Base-by-base conservation (phyloP, 345 rosid genomes). In the Eucalyptus erythrocorys region DNA sequence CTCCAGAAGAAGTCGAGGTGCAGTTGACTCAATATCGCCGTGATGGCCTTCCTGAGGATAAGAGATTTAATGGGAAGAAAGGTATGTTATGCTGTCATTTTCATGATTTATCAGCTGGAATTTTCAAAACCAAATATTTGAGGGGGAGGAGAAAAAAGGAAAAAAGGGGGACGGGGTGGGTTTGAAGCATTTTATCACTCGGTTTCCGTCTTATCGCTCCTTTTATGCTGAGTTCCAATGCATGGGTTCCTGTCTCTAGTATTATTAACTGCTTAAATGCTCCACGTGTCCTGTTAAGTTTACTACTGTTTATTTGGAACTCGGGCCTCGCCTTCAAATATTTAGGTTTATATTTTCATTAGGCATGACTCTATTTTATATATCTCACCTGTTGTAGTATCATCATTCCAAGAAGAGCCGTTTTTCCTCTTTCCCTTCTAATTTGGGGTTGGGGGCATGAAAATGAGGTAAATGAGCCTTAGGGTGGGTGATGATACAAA, bases 1-100 rank as follows among this genome's bases (percentile, higher is more conserved):
- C 95, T 71, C 98, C 98, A 4, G 97, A 96, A 92, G 99, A 97
- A 93, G 99, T 97, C 47, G 94, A 96, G 87, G 92, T 95, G 59
- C 99, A 96, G 88, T 49, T 97, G 89, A 90, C 94, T 89, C 98
- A 95, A 87, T 97, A 97, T 89, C 92, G 88, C 34, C 91, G 1
- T 15, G 99, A 97, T 88, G 97, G 97, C 40, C 91, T 96, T 88
- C 98, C 99, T 1, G 93, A 93, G 85, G 96, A 95, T 90, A 96
- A 94, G 92, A 94, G 96, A 93, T 92, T 94, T 89, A 91, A 95
- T 51, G 98, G 98, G 88, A 96, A 93, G 91, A 97, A 97, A 92
- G 99, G 99, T 97, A 87, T 53, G 57, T 45, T 87, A 6, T 45
- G 47, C 55, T 79, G 43, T 17, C 37, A 40, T 12, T 84, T 47